Percentiles rank a stretch among this genome's conserved stretches.
These are phyloP conservation scores for Wickerhamomyces sp. DNA, from an alignment of 1,139 yeast genomes.

Conservation along the genomic window DNA sequence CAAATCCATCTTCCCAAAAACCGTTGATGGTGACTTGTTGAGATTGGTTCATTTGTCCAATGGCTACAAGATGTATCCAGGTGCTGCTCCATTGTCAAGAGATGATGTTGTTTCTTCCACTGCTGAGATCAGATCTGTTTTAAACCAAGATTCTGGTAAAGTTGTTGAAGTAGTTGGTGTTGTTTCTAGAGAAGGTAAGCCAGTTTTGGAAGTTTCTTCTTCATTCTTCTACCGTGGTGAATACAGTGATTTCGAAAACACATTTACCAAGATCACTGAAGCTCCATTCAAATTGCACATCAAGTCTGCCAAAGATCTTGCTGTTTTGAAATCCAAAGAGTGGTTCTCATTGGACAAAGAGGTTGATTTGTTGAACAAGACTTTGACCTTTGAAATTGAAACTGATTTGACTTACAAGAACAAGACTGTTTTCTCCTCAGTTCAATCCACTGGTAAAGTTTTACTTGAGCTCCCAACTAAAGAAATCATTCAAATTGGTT, in stretches of 20 bases:
- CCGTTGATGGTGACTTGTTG: slow-evolving; percentile 93
- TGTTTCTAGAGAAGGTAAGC: slow-evolving; percentile 64
- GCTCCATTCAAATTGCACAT: slow-evolving; percentile 79
- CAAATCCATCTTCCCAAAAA: slow-evolving; percentile 93
- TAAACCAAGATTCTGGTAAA: slow-evolving; percentile 91
- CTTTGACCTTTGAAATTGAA: slow-evolving; percentile 84
- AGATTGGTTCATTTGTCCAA: slow-evolving; percentile 92
- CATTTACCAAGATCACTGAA: slow-evolving; percentile 86
- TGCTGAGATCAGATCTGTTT: slow-evolving; percentile 84
- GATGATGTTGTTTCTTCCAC: slow-evolving; percentile 81
- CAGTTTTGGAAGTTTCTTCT: slow-evolving; percentile 92
- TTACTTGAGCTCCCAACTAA: slow-evolving; percentile 87
- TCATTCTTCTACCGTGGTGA: slow-evolving; percentile 95
- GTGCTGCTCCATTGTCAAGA: slow-evolving; percentile 82
- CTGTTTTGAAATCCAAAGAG: slow-evolving; percentile 90
- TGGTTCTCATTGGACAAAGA: slow-evolving; percentile 88
- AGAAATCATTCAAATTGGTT: slow-evolving; percentile 84
- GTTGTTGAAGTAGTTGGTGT: slow-evolving; percentile 94
- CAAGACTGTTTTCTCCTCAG: slow-evolving; percentile 71
- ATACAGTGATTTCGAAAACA: slow-evolving; percentile 81
- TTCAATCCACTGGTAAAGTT: slow-evolving; percentile 80
- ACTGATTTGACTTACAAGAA: slow-evolving; percentile 79
- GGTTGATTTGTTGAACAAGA: slow-evolving; percentile 69
- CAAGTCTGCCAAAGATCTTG: slow-evolving; percentile 79
- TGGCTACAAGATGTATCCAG: slow-evolving; percentile 91